phyloP scores from a whole-genome alignment of 768 basidiomycete species.

The Pisolithus microcarpus region DNA sequence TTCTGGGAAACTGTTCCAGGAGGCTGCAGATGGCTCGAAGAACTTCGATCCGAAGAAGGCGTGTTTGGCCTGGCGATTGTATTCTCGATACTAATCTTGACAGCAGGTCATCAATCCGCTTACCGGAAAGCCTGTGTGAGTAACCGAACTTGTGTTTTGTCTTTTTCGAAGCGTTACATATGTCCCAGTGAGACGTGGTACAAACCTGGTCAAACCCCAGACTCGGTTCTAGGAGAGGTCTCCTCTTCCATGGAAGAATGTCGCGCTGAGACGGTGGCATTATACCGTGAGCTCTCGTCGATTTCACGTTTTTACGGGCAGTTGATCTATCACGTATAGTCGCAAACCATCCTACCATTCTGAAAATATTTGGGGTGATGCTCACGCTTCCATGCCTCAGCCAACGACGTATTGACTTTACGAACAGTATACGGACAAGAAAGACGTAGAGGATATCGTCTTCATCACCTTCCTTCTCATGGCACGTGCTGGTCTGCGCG shows the following conservation, averaged over 20 bases:
- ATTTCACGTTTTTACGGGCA: neutral
- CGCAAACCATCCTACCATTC: conserved; percentile 65
- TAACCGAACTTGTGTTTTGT: neutral
- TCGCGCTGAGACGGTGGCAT: conserved; percentile 81
- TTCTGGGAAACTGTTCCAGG: conserved; percentile 76
- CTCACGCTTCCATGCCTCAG: neutral
- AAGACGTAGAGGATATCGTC: conserved; percentile 72
- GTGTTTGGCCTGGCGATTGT: neutral
- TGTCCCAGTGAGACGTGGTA: conserved; percentile 70
- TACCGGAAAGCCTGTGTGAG: conserved; percentile 68
- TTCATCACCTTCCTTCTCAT: conserved; percentile 78
- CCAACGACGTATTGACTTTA: neutral
- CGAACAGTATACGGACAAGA: conserved; percentile 52
- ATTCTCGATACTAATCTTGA: neutral
- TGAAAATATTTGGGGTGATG: conserved; percentile 73
- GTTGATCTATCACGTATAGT: conserved; percentile 34
- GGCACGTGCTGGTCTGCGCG: conserved; percentile 77
- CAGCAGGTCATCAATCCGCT: conserved; percentile 71
- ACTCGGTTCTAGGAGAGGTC: conserved; percentile 76
- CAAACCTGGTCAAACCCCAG: conserved; percentile 78
- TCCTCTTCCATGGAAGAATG: conserved; percentile 92
- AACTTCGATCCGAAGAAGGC: conserved; percentile 75
- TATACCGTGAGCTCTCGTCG: conserved; percentile 53
- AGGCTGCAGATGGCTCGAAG: conserved; percentile 64
- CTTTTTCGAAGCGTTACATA: neutral